Conservation (phyloP, 2,329 filamentous ascomycete species). For the Cordyceps fumosorosea region DNA sequence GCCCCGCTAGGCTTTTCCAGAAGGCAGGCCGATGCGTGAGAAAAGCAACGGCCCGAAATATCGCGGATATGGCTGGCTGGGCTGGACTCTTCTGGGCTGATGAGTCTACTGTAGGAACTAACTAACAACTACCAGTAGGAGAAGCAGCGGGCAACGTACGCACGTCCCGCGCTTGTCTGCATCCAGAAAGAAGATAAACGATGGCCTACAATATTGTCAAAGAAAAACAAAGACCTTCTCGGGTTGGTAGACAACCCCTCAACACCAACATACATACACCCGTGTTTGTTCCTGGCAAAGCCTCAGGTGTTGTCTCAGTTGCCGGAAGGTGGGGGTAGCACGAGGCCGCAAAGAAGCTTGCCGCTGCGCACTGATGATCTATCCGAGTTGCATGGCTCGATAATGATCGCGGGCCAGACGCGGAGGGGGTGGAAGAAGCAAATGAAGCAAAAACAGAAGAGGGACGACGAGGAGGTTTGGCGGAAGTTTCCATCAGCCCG, state of each 20-base stretch:
- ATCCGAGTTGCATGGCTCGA: background rate
- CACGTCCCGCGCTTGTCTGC: background rate
- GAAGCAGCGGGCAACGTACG: too few species aligned
- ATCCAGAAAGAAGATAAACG: background rate
- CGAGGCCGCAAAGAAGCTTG: too few species aligned
- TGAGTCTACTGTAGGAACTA: background rate
- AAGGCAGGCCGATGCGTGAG: background rate
- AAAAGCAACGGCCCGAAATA: slow-evolving; percentile 3
- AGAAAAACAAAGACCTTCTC: too few species aligned
- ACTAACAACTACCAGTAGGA: background rate
- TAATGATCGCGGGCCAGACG: background rate
- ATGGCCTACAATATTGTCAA: too few species aligned
- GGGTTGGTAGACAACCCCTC: too few species aligned
- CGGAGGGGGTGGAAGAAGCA: background rate
- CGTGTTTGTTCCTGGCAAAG: too few species aligned
- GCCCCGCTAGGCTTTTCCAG: background rate
- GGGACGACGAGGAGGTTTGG: background rate
- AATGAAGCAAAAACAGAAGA: background rate
- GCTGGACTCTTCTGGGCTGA: too few species aligned
- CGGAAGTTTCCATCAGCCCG: background rate
- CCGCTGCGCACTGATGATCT: too few species aligned
- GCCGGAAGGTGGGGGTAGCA: too few species aligned
- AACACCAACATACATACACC: too few species aligned
- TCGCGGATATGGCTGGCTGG: background rate
- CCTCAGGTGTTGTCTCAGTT: too few species aligned